These are phyloP conservation scores for Naganishia cerealis DNA, from an alignment of 1,284 basidiomycete species.

Conservation along the genomic window DNA sequence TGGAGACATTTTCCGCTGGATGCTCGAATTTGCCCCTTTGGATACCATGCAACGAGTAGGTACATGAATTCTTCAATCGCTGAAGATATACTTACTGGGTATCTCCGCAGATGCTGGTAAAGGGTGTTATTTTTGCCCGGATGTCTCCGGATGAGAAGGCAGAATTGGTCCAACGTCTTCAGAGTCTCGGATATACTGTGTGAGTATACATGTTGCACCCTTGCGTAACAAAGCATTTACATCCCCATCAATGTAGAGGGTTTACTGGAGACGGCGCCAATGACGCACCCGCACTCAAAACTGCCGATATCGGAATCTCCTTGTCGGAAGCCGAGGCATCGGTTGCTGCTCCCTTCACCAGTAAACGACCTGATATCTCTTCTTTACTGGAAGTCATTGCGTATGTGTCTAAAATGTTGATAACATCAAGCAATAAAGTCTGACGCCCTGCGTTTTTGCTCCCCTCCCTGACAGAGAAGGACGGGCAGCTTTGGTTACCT, in stretches of 20 bases:
- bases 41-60: slow-evolving; percentile 88
- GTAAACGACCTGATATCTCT: slow-evolving; percentile 87
- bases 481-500: slow-evolving; percentile 89
- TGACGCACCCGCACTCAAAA: slow-evolving; percentile 96
- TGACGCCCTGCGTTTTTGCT: background rate
- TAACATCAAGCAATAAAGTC: background rate
- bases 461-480: slow-evolving; percentile 64
- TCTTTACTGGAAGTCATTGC: slow-evolving; percentile 96
- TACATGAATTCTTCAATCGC: slow-evolving; percentile 41
- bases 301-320: slow-evolving; percentile 95
- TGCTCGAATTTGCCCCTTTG: slow-evolving; percentile 89
- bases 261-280: slow-evolving; percentile 99
- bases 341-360: slow-evolving; percentile 98
- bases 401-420: slow-evolving; percentile 15
- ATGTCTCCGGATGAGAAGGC: slow-evolving; percentile 99
- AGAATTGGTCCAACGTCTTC: slow-evolving; percentile 92
- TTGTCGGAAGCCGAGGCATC: slow-evolving; percentile 97
- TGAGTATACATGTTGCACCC: background rate
- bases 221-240: background rate
- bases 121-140: slow-evolving; percentile 92
- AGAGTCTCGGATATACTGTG: slow-evolving; percentile 89
- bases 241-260: slow-evolving; percentile 50
- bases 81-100: background rate
- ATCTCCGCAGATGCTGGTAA: slow-evolving; percentile 83
- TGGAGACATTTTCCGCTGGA: slow-evolving; percentile 98